Evolutionary conservation across 2,329 filamentous ascomycete genomes (phyloP), one percentile per base, ranked within the genome.

Genomic region (Fusarium xyrophilum): DNA sequence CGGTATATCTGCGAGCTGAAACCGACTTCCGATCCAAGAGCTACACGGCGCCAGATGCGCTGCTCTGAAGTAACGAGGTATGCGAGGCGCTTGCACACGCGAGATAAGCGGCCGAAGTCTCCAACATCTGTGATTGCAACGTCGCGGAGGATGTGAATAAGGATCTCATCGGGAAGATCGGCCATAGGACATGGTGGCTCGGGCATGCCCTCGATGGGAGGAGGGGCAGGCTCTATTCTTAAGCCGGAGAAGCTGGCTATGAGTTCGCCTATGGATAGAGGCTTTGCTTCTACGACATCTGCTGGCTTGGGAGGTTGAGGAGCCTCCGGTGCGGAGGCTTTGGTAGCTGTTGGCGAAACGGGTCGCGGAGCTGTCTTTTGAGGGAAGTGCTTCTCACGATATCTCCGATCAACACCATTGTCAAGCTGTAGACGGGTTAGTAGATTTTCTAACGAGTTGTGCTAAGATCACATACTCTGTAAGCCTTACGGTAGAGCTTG

Each of bases 331-430:
- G 33, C 51, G 0, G 43, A 13, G 2, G 59, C 23, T 53, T 52
- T 64, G 19, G 35, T 77, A 54, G 54, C 65, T 36, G 71, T 63
- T 44, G 76, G 59, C 32, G 74, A 58, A 25, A 67, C 38, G 47
- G 70, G 28, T 21, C 63, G 67, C 28, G 42, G 67, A 38, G 52
- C 69, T 36, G 46, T 56, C 21, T 70, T 70, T 39, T 87, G 83
- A 4, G 94, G 91, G 74, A 96, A 97, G 80, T 98, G 90, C 81
- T 98, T 98, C 74, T 93, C 91, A 74, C 92, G 92, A 82, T 97
- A 99, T 59, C 87, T 85, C 73, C 92, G 88, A 77, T 99, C 93
- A 54, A 99, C 95, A 17, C 85, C 83, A 58, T 89, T 85, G 76
- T 98, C 96, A 79, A 99, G 43, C 43, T 46, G n/a, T 17, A 46